A percentile compares a stretch with the other conserved stretches of the same genome.
These are phyloP conservation scores for Phaseolus lunatus DNA, from an alignment of 306 rosid species.

Conservation along the genomic window DNA sequence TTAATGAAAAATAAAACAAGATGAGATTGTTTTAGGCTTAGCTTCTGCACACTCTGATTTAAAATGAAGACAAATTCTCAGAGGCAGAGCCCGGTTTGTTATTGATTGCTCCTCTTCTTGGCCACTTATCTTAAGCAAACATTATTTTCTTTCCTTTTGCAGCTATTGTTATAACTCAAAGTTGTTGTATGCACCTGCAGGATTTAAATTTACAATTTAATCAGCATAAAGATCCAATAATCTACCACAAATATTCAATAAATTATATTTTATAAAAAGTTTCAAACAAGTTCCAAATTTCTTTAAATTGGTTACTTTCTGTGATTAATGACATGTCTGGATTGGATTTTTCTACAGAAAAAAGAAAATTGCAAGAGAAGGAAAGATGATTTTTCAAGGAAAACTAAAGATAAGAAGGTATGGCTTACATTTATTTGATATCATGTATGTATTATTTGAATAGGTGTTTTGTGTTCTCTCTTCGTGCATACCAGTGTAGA, in stretches of 20 bases:
- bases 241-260: neutral
- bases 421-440: neutral
- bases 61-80: neutral
- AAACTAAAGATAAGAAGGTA: constrained; percentile 75
- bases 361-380: constrained; percentile 73
- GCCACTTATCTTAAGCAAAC: neutral
- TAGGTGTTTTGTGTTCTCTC: neutral
- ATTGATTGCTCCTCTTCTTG: neutral
- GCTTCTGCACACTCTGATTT: neutral
- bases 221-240: neutral
- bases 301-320: neutral
- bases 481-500: neutral
- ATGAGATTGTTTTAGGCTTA: neutral
- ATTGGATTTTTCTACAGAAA: constrained; percentile 51
- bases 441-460: neutral
- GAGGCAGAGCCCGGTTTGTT: too few species aligned
- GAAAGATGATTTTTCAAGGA: constrained; percentile 67
- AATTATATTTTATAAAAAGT: neutral
- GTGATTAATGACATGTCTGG: neutral
- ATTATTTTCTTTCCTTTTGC: constrained; percentile 1
- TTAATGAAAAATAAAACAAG: neutral
- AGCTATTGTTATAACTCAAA: constrained; percentile 3
- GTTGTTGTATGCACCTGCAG: neutral
- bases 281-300: neutral
- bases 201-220: neutral